Evolutionary conservation across 768 basidiomycete species (phyloP).

Genomic region (Ephemerocybe angulata): DNA sequence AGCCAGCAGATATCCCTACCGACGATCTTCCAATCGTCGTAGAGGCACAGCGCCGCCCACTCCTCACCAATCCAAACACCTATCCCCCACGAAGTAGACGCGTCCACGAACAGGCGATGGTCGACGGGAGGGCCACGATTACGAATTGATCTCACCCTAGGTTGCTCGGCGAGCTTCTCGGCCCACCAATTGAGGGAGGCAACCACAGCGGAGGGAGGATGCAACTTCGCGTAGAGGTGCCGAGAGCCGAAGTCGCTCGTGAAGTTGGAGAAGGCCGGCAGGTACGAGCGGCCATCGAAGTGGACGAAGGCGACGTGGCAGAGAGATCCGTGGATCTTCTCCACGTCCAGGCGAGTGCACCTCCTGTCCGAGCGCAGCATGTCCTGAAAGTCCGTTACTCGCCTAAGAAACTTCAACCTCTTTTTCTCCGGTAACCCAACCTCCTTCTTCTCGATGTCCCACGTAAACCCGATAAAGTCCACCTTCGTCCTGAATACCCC

Average conservation of each 20-base stretch:
- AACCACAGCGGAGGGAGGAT: conserved; percentile 19
- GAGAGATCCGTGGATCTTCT: conserved; percentile 26
- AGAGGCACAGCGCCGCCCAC: conserved; percentile 28
- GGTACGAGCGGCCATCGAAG: conserved; percentile 13
- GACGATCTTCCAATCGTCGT: conserved; percentile 7
- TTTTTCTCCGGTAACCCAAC: conserved; percentile 31
- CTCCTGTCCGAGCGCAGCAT: background rate
- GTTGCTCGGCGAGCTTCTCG: background rate
- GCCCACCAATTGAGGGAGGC: conserved; percentile 30
- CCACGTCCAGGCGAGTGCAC: conserved; percentile 17
- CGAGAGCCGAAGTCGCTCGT: conserved; percentile 10
- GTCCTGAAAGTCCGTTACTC: conserved; percentile 14
- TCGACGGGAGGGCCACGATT: conserved; percentile 12
- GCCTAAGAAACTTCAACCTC: conserved; percentile 22
- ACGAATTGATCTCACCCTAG: conserved; percentile 10
- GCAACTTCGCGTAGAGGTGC: conserved; percentile 6
- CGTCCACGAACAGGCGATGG: conserved; percentile 26
- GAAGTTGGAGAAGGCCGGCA: conserved; percentile 20
- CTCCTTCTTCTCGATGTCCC: conserved; percentile 22
- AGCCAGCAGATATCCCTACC: conserved; percentile 21
- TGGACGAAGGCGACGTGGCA: conserved; percentile 29
- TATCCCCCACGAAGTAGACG: conserved; percentile 4
- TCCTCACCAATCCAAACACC: conserved; percentile 19
- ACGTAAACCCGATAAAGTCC: conserved; percentile 31
- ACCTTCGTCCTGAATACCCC: conserved; percentile 17